These are phyloP conservation scores for Panellus pusillus DNA, from an alignment of 768 basidiomycete species.

Conservation along the genomic window DNA sequence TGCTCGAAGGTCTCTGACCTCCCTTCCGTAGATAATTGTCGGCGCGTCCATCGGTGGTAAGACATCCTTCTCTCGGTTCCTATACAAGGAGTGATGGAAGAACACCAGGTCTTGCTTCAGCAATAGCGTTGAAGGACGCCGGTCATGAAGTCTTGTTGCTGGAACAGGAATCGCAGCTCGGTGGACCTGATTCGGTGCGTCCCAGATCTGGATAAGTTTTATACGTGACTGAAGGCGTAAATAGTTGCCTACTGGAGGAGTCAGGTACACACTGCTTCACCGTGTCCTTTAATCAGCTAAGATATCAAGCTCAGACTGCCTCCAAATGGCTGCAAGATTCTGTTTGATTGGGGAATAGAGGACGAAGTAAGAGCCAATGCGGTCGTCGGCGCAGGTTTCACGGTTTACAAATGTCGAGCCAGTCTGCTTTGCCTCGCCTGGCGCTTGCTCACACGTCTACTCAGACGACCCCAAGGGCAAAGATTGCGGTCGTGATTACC, in stretches of 20 bases:
- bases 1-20: no score
- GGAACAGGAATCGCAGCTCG: constrained; percentile 7
- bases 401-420: constrained; percentile 8
- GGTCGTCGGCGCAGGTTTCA: constrained; percentile 10
- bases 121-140: constrained; percentile 9
- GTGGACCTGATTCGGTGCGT: constrained; percentile 8
- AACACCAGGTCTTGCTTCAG: constrained; percentile 10
- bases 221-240: not conserved
- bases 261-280: not conserved
- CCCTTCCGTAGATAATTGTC: constrained; percentile 8
- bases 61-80: not conserved
- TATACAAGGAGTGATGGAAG: no score
- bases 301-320: constrained; percentile 2
- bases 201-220: not conserved
- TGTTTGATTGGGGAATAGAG: constrained; percentile 21
- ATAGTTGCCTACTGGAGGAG: constrained; percentile 9
- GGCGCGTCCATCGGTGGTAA: constrained; percentile 17
- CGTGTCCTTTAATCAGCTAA: no score
- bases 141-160: constrained; percentile 12
- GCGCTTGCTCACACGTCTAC: not conserved
- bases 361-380: constrained; percentile 4
- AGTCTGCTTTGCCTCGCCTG: not conserved
- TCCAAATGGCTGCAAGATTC: constrained; percentile 19
- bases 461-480: not conserved
- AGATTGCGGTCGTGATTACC: constrained; percentile 3